Percentiles rank a stretch among this genome's conserved stretches.
Evolutionary conservation across 441 rosid genomes (phyloP).

Genomic region (Euphorbia schlechtendalii): DNA sequence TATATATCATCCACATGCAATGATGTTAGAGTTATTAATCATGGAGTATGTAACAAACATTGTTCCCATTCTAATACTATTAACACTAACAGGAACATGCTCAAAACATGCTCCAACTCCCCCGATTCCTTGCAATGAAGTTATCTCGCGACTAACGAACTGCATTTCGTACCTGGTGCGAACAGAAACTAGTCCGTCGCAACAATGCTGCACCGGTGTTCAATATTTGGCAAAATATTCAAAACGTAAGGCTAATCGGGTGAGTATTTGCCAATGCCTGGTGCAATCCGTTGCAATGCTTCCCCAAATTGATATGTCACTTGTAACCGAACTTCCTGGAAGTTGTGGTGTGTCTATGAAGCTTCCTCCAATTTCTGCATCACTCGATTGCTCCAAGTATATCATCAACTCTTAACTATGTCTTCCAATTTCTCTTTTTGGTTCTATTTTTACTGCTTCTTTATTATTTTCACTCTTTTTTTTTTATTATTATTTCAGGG

Average conservation of each 20-base stretch:
- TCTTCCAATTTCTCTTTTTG: no score
- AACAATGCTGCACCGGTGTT: slow-evolving; percentile 17
- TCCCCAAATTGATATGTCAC: slow-evolving; percentile 14
- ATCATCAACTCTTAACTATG: no score
- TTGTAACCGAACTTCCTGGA: slow-evolving; percentile 1
- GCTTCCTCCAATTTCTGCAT: slow-evolving; percentile 16
- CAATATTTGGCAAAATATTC: slow-evolving; percentile 6
- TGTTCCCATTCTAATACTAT: neutral
- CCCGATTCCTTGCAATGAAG: slow-evolving; percentile 6
- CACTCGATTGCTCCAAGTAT: slow-evolving; percentile 21
- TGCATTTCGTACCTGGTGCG: slow-evolving; percentile 12
- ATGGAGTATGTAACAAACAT: neutral
- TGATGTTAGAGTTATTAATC: neutral
- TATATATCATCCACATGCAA: no score
- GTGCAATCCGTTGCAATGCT: neutral
- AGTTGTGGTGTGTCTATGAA: slow-evolving; percentile 8
- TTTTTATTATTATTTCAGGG: no score
- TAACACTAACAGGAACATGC: neutral
- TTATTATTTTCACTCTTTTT: no score
- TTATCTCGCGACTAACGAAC: slow-evolving; percentile 6
- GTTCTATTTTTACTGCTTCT: no score
- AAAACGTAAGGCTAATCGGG: neutral
- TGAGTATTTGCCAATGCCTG: slow-evolving; percentile 19
- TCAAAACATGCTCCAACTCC: neutral
- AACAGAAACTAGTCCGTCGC: neutral